Conservation (phyloP, 306 rosid species). For the Acacia confusa region DNA sequence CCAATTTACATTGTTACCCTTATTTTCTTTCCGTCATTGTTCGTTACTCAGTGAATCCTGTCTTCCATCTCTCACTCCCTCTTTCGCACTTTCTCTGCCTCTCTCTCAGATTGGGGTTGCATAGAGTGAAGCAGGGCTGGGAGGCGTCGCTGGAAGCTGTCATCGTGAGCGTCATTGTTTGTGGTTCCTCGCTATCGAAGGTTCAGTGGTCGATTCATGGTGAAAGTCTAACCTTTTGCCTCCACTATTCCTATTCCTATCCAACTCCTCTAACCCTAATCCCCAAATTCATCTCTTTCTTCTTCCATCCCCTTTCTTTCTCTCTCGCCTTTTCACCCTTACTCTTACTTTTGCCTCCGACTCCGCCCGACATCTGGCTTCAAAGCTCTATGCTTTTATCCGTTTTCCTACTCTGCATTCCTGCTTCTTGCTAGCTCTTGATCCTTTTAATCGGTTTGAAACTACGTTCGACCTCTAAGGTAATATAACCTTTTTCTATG, state of each 20-base stretch:
- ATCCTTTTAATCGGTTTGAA: background rate
- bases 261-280: conserved; percentile 42
- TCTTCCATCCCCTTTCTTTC: background rate
- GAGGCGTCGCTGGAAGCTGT: too few species aligned
- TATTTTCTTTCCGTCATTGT: too few species aligned
- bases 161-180: too few species aligned
- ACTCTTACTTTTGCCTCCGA: background rate
- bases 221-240: too few species aligned
- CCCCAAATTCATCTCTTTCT: conserved; percentile 19
- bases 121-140: too few species aligned
- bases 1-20: too few species aligned
- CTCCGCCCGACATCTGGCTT: conserved; percentile 14
- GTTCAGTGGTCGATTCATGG: too few species aligned
- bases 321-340: conserved; percentile 3
- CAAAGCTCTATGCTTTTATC: conserved; percentile 15
- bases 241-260: conserved; percentile 38
- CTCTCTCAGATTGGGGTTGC: too few species aligned
- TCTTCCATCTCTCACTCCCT: too few species aligned
- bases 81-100: too few species aligned
- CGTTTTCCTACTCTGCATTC: background rate
- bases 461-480: conserved; percentile 28
- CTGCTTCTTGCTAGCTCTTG: conserved; percentile 1
- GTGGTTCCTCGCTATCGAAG: too few species aligned
- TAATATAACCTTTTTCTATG: conserved; percentile 12
- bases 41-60: too few species aligned